A percentile compares a stretch with the other conserved stretches of the same genome.
Evolutionary conservation across 2,329 filamentous ascomycete species (phyloP).

Genomic region (Cercospora citrullina): DNA sequence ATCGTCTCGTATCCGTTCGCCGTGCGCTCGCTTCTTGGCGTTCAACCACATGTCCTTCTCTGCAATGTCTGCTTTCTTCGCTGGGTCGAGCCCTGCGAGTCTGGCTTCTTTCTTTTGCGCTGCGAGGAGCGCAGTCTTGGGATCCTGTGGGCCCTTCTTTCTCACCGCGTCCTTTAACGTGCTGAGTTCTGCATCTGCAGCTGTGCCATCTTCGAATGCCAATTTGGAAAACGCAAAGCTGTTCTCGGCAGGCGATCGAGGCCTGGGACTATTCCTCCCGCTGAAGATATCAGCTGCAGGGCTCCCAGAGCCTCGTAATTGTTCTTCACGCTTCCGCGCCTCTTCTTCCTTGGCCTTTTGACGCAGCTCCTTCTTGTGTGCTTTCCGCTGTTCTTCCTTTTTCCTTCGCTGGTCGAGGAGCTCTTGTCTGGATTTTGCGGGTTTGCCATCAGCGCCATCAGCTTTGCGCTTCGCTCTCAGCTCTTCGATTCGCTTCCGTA

Average conservation of each 20-base stretch:
- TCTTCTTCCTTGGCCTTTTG: slow-evolving; percentile 77
- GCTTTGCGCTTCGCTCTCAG: slow-evolving; percentile 85
- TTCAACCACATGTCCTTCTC: slow-evolving; percentile 95
- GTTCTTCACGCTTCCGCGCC: slow-evolving; percentile 58
- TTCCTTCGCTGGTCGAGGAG: slow-evolving; percentile 84
- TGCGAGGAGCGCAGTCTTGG: slow-evolving; percentile 80
- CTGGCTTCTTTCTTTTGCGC: slow-evolving; percentile 84
- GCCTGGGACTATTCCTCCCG: slow-evolving; percentile 52
- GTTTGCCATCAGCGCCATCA: slow-evolving; percentile 76
- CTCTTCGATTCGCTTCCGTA: slow-evolving; percentile 80
- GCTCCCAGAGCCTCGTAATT: slow-evolving; percentile 60
- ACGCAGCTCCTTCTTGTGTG: slow-evolving; percentile 83
- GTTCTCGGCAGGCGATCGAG: slow-evolving; percentile 45
- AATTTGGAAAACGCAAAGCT: slow-evolving; percentile 89
- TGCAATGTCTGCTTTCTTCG: slow-evolving; percentile 80
- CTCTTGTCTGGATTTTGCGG: slow-evolving; percentile 83
- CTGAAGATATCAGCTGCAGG: slow-evolving; percentile 49
- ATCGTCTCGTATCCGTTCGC: slow-evolving; percentile 85
- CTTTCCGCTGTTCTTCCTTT: slow-evolving; percentile 83
- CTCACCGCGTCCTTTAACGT: slow-evolving; percentile 63
- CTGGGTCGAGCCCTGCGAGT: slow-evolving; percentile 70
- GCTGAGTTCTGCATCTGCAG: slow-evolving; percentile 69
- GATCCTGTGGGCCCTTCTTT: slow-evolving; percentile 80
- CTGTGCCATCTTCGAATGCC: slow-evolving; percentile 83
- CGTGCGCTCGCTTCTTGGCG: slow-evolving; percentile 83